These are phyloP conservation scores for Corylus heterophylla DNA, from an alignment of 306 rosid species.

Conservation along the genomic window DNA sequence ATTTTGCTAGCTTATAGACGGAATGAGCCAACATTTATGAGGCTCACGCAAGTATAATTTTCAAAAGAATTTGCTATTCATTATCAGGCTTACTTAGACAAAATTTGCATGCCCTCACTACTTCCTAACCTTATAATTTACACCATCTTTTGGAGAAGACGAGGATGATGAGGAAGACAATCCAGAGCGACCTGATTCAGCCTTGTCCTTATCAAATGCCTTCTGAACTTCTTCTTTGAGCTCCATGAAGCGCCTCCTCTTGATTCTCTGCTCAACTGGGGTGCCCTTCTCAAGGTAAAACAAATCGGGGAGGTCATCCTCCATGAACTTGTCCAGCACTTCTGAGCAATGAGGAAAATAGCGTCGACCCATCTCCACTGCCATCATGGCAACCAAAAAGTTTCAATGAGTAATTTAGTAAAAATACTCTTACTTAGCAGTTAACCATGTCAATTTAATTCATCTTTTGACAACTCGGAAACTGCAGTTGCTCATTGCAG, in stretches of 20 bases:
- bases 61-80: neutral
- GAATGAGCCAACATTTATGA: neutral
- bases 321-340: constrained; percentile 77
- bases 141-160: constrained; percentile 46
- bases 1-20: neutral
- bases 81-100: neutral
- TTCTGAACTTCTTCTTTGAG: constrained; percentile 87
- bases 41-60: neutral
- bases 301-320: constrained; percentile 67
- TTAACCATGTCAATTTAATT: neutral
- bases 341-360: constrained; percentile 98
- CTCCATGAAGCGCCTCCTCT: constrained; percentile 79
- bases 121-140: constrained; percentile 46
- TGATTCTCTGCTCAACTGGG: constrained; percentile 65
- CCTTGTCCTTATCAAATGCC: constrained; percentile 81
- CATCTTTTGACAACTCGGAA: neutral
- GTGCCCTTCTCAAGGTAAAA: constrained; percentile 74
- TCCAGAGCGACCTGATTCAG: constrained; percentile 49
- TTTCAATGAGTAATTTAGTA: constrained; percentile 7
- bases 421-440: neutral
- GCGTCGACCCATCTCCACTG: constrained; percentile 89
- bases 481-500: neutral
- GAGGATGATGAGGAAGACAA: constrained; percentile 53
- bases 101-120: constrained; percentile 8
- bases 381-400: constrained; percentile 15